Evolutionary conservation across 108 stramenopile genomes (phyloP).

Genomic region (Nitzschia putrida): DNA sequence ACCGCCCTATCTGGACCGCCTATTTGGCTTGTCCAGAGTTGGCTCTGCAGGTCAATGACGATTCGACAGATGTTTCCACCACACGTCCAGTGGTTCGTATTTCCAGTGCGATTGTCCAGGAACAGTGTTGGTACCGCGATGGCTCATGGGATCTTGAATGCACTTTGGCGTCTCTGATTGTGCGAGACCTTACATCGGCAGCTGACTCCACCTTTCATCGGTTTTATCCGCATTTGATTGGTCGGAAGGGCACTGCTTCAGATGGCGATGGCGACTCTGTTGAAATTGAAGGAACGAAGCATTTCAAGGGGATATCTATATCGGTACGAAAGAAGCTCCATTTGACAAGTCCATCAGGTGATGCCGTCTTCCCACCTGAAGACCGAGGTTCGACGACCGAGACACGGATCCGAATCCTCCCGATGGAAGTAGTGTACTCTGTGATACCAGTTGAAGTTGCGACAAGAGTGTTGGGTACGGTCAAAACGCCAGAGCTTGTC

Average conservation of each 20-base stretch:
- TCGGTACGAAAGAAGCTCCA: constrained; percentile 23
- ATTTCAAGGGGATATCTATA: constrained; percentile 30
- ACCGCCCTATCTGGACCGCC: constrained; percentile 30
- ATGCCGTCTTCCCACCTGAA: not conserved
- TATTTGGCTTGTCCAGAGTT: constrained; percentile 43
- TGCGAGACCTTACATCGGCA: constrained; percentile 37
- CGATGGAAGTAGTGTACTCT: constrained; percentile 68
- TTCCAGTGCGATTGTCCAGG: constrained; percentile 41
- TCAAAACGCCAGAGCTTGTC: constrained; percentile 60
- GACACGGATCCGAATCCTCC: constrained; percentile 41
- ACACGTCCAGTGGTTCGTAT: constrained; percentile 43
- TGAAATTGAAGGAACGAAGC: constrained; percentile 27
- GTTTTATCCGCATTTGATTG: constrained; percentile 28
- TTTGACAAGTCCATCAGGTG: constrained; percentile 9
- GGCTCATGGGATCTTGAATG: constrained; percentile 48
- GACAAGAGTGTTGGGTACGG: constrained; percentile 52
- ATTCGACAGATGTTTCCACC: constrained; percentile 11
- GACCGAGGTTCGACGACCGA: constrained; percentile 39
- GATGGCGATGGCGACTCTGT: constrained; percentile 20
- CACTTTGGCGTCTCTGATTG: constrained; percentile 39
- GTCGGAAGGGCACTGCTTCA: constrained; percentile 5
- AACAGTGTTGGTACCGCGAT: constrained; percentile 40
- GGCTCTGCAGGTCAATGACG: constrained; percentile 55
- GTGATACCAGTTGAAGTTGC: constrained; percentile 60
- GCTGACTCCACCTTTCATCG: constrained; percentile 4